Evolutionary conservation across 2,329 filamentous ascomycete species (phyloP), one percentile per base, ranked within the genome.

Genomic region (Cladobotryum mycophilum): DNA sequence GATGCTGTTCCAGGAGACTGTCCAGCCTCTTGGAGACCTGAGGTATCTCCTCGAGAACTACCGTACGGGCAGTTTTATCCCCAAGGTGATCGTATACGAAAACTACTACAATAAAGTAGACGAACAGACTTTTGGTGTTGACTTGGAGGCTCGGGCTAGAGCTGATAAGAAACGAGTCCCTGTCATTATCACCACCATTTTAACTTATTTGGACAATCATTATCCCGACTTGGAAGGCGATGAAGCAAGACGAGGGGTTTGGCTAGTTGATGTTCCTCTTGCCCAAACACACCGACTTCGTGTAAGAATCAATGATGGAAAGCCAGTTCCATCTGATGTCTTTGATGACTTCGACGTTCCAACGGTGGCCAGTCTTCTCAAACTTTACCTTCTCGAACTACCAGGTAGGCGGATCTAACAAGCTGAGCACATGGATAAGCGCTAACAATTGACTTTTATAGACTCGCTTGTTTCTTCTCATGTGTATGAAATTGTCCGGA

Each of bases 101-200:
- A 99, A 97, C 68, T 99, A 99, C 72, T 99, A 99, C 75, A 96
- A 96, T 70, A 90, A 88, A 58, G 90, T 96, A 20, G 93, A 96
- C 67, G 91, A 96, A 65, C 91, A 97, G 77, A 96, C 89, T 1
- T 99, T 97, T 65, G 93, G 95, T 58, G 90, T 99, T 49, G 95
- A 99, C 64, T 81, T 99, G n/a, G 93, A 99, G 71, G 90, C 92
- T 36, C 80, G 93, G 58, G 93, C 93, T 42, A 80, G 92, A 58
- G 91, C 89, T 47, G 93, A 99, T 69, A 86, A 91, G 68, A 99
- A 99, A 73, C 87, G 93, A 45, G 93, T 99, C 18, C 93, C 93
- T 15, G 76, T 95, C 53, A 82, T 99, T 58, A 82, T 99, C 55
- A 99, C 93, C 2, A 90, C 89, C 0, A 86, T 99, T 50, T 76